Base-by-base conservation (phyloP, 2,329 filamentous ascomycete species). In the Helotiales sp. region DNA sequence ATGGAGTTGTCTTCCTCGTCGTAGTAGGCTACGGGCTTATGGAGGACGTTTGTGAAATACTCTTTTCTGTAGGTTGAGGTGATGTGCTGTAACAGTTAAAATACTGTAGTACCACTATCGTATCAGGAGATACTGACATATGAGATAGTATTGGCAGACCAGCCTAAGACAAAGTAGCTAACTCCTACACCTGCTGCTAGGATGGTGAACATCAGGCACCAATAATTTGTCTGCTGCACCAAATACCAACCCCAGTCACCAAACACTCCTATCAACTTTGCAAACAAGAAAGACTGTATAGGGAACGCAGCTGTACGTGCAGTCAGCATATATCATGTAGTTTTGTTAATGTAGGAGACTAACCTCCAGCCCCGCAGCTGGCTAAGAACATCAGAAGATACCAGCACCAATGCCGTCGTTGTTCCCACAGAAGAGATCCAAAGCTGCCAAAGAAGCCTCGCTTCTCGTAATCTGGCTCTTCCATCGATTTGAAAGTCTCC, bases 381-480 rank as follows among this genome's bases (percentile, higher is more conserved):
- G 78, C 77, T 24, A 84, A 40, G 2, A 85, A 31, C n/a, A 79
- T 78, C n/a, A 85, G 56, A 3, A 69, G 63, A 63, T 85, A 84
- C 53, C 79, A 73, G 2, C 74, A 75, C 72, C 81, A 82, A 1
- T 78, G 73, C 40, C 71, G 73, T 40, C 73, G 75, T 57, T 86
- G 83, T 66, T 88, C 85, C 60, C 75, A 79, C 3, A 88, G 72
- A 5, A 88, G 72, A 22, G 76, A 74, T 0, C 81, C 81, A 54
- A 87, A 85, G 55, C 82, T 65, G 17, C 51, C 38, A 40, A 82
- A 65, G 29, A 85, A 69, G 52, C 72, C 77, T 54, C 66, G 72
- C 50, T 64, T 67, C 61, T 70, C 73, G 70, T 71, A 77, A 10
- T 29, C 54, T 17, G 36, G 54, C 6, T 49, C 31, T 62, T 69